Conservation (phyloP, 106 monocot genomes). For the Cymbidium sinense region DNA sequence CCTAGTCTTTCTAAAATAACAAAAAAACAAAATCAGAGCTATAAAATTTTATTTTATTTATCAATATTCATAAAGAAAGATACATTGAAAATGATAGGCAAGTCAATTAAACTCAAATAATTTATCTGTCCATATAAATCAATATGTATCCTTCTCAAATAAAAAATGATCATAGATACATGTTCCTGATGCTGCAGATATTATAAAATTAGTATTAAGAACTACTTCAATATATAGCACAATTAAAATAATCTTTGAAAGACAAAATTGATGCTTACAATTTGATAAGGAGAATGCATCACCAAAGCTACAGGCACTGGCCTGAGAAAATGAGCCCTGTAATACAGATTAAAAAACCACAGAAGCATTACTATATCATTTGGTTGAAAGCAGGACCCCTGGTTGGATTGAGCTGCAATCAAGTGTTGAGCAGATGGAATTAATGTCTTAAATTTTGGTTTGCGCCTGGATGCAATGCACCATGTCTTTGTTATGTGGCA, state of each 20-base stretch:
- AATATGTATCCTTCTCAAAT: not conserved
- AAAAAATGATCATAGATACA: not conserved
- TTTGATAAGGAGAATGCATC: not conserved
- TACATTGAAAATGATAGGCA: not conserved
- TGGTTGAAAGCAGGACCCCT: conserved; percentile 14
- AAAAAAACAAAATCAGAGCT: too few species aligned
- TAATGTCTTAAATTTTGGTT: not conserved
- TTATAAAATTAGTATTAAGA: not conserved
- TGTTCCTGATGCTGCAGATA: not conserved
- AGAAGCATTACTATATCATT: not conserved
- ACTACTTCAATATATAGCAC: not conserved
- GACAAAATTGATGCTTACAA: conserved; percentile 3
- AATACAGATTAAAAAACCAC: conserved; percentile 16
- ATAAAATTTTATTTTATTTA: not conserved
- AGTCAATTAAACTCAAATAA: not conserved
- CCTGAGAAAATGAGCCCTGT: conserved; percentile 6
- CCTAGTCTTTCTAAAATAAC: too few species aligned
- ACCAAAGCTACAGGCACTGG: not conserved
- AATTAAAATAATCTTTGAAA: not conserved
- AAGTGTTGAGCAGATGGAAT: not conserved
- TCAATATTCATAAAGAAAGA: not conserved
- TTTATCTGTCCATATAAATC: not conserved
- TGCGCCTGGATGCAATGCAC: conserved; percentile 10
- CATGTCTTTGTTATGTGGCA: conserved; percentile 5
- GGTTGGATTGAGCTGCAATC: conserved; percentile 14